Conservation (phyloP, 2,329 filamentous ascomycete species). For the Reticulascus tulasneorum region DNA sequence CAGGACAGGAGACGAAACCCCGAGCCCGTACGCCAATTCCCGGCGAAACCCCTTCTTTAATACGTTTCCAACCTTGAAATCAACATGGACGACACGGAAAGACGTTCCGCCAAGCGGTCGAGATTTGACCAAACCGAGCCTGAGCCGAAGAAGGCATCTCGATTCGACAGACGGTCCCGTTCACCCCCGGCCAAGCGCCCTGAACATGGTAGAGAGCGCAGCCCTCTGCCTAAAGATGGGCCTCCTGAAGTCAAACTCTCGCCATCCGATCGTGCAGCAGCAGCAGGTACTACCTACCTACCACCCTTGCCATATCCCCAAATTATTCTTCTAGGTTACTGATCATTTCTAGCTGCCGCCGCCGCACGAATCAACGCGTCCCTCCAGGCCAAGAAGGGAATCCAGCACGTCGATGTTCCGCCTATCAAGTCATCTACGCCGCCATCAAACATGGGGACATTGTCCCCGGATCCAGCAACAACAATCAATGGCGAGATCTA, state of each 20-base stretch:
- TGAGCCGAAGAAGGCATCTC: slow-evolving; percentile 69
- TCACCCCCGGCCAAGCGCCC: slow-evolving; percentile 68
- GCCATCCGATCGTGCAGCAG: slow-evolving; percentile 66
- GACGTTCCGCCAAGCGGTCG: slow-evolving; percentile 72
- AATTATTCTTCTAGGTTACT: slow-evolving; percentile 18
- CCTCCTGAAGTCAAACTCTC: slow-evolving; percentile 42
- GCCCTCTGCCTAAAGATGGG: slow-evolving; percentile 57
- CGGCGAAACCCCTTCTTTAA: no score
- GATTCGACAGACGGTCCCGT: slow-evolving; percentile 89
- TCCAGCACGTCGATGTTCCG: slow-evolving; percentile 86
- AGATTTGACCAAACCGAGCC: slow-evolving; percentile 92
- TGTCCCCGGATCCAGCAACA: slow-evolving; percentile 32
- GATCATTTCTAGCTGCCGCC: slow-evolving; percentile 63
- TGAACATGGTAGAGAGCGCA: slow-evolving; percentile 74
- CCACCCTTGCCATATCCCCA: neutral
- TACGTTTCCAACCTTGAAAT: no score
- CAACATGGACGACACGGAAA: slow-evolving; percentile 70
- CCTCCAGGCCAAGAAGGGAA: slow-evolving; percentile 80
- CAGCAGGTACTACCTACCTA: slow-evolving; percentile 57
- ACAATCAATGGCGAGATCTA: slow-evolving; percentile 85
- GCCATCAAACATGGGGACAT: slow-evolving; percentile 35
- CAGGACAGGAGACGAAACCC: no score
- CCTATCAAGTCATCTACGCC: slow-evolving; percentile 64
- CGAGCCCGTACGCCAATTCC: no score
- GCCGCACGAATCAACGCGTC: slow-evolving; percentile 84